Evolutionary conservation across 73 alveolate genomes (phyloP), one percentile per base, ranked within the genome.

Genomic region (Breviolum minutum): DNA sequence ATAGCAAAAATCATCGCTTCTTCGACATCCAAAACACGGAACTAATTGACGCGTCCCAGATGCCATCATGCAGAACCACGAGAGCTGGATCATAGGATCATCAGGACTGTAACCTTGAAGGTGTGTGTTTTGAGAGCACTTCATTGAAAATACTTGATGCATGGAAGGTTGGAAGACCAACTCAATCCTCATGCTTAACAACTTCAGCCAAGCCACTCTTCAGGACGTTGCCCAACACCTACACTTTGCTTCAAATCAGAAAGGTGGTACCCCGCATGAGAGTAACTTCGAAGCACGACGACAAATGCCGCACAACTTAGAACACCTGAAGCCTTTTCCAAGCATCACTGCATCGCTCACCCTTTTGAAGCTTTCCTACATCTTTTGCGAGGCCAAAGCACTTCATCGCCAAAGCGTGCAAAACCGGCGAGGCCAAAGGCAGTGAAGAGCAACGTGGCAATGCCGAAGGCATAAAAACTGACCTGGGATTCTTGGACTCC

Each of bases 371-470:
- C 19, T 77, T n/a, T 7, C 63, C n/a, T 22, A n/a, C 12, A 48
- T 73, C 83, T 13, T 13, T 48, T 24, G 83, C 30, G 0, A 20
- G 2, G n/a, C 82, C 71, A 22, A 26, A 68, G 30, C 90, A 27
- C 98, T 32, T 92, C 98, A 63, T 92, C 98, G 68, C 98, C 98
- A 62, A 92, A 92, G 81, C 98, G 98, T 20, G 98, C 98, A 32
- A 92, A 92, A 62, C 98, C 98, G 84, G 98, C 98, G 54, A 92
- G 98, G 79, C 98, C 98, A n/a, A 92, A 92, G 54, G 98, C 90
- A n/a, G 98, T 92, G 90, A 92, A 92, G 98, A 92, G 98, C 90
- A 92, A 69, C 30, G 98, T 92, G 90, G 98, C 98, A 60, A 92
- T 92, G 80, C 98, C 98, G 11, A 92, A 92, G 80, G 98, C 98